Percentiles rank a stretch among this genome's conserved stretches.
Evolutionary conservation across 805 yeast genomes (phyloP).

Genomic region (Myxozyma nipponensis): DNA sequence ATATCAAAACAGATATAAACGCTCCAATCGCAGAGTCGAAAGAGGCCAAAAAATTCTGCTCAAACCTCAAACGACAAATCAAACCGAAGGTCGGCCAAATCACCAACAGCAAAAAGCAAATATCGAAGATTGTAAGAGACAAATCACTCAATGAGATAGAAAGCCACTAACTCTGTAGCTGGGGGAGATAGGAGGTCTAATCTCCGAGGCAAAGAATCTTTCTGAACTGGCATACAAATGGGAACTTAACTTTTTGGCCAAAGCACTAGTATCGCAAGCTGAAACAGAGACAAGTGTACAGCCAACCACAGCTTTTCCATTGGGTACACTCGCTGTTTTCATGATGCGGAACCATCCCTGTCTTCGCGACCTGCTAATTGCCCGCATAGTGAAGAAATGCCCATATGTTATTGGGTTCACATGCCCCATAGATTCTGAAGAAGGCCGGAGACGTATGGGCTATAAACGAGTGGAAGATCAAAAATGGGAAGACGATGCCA

Average conservation of each 20-base stretch:
- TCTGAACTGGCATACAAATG: constrained; percentile 57
- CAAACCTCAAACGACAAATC: constrained; percentile 65
- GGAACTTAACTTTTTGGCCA: constrained; percentile 78
- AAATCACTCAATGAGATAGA: no score
- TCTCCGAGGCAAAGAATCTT: constrained; percentile 44
- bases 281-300: constrained; percentile 85
- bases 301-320: constrained; percentile 72
- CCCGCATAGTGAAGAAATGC: constrained; percentile 87
- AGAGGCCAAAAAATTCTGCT: constrained; percentile 51
- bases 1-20: constrained; percentile 59
- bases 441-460: constrained; percentile 82
- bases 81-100: constrained; percentile 91
- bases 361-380: constrained; percentile 55
- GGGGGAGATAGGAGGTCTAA: constrained; percentile 48
- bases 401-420: constrained; percentile 82
- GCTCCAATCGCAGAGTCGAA: constrained; percentile 52
- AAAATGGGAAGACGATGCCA: constrained; percentile 52
- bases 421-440: constrained; percentile 70
- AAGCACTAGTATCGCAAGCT: constrained; percentile 83
- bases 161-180: constrained; percentile 36
- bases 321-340: constrained; percentile 61
- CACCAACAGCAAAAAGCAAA: constrained; percentile 64
- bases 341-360: constrained; percentile 52
- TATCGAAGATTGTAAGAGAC: constrained; percentile 37
- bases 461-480: constrained; percentile 58